Conservation (phyloP, 1,284 basidiomycete species). For the Tylopilus sp. region DNA sequence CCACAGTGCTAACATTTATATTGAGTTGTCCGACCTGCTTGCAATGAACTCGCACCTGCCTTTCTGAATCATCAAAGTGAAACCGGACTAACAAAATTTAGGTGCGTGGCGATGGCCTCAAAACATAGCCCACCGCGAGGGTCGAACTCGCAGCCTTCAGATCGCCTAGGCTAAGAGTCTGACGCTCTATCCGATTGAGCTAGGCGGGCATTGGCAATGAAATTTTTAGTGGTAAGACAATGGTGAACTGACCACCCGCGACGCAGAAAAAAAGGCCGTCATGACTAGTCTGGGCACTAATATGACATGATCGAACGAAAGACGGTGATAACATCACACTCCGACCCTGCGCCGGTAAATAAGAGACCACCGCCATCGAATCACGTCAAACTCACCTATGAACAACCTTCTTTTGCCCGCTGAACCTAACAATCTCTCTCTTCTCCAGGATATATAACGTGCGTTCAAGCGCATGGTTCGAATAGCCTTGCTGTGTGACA, state of each 20-base stretch:
- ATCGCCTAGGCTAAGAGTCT: conserved; percentile 54
- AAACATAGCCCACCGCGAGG: conserved; percentile 78
- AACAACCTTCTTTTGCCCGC: conserved; percentile 52
- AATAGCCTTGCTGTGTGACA: conserved; percentile 88
- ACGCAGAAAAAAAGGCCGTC: too few species aligned
- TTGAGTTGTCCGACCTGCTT: too few species aligned
- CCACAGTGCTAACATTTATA: too few species aligned
- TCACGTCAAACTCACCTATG: conserved; percentile 37
- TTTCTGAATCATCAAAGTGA: too few species aligned
- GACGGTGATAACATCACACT: conserved; percentile 16
- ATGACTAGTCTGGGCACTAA: too few species aligned
- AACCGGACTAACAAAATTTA: background rate
- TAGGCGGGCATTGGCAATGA: conserved; percentile 54
- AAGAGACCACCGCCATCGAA: background rate
- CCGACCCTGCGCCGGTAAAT: conserved; percentile 26
- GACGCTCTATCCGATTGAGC: conserved; percentile 87
- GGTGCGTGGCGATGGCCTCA: background rate
- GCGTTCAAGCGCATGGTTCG: conserved; percentile 88
- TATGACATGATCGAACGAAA: background rate
- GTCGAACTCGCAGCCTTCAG: conserved; percentile 91
- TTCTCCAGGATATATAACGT: conserved; percentile 94
- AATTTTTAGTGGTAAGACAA: too few species aligned
- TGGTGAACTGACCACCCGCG: too few species aligned
- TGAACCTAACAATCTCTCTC: conserved; percentile 87
- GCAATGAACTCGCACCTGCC: too few species aligned